Evolutionary conservation across 208 protist genomes (phyloP).

Genomic region (Sergeia podlipaevii): DNA sequence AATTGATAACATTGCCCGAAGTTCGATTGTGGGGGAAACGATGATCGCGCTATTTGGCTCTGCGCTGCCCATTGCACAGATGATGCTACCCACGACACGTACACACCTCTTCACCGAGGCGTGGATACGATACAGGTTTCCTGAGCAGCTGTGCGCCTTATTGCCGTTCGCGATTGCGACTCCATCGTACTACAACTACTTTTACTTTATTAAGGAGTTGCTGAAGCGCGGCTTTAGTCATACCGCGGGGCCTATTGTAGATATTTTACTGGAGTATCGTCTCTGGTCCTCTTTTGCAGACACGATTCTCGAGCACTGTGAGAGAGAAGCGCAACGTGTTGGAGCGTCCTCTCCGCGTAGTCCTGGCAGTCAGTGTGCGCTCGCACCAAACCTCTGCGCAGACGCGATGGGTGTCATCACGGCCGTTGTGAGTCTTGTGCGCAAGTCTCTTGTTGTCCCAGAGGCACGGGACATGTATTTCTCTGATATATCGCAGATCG

Average conservation of each 20-base stretch:
- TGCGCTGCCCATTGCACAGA: constrained; percentile 24
- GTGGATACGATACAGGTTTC: constrained; percentile 43
- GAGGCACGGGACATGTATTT: constrained; percentile 44
- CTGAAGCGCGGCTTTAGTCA: constrained; percentile 68
- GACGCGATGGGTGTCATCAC: constrained; percentile 46
- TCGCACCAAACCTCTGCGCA: constrained; percentile 22
- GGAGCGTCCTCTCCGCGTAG: constrained; percentile 8
- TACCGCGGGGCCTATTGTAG: constrained; percentile 59
- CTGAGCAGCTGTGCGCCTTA: constrained; percentile 22
- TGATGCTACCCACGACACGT: constrained; percentile 35
- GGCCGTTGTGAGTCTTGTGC: constrained; percentile 35
- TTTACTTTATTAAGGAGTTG: constrained; percentile 64
- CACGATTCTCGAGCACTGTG: constrained; percentile 20
- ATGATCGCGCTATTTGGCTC: constrained; percentile 65
- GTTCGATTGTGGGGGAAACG: constrained; percentile 52
- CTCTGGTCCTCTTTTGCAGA: constrained; percentile 27
- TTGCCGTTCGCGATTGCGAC: constrained; percentile 25
- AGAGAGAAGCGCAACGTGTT: constrained; percentile 15
- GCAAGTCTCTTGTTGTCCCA: constrained; percentile 48
- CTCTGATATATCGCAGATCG: constrained; percentile 21
- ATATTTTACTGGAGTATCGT: constrained; percentile 47
- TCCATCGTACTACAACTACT: constrained; percentile 47
- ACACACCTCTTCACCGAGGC: constrained; percentile 42
- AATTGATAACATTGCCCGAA: constrained; percentile 32
- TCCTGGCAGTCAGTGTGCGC: constrained; percentile 9